Conservation (phyloP, 2,329 filamentous ascomycete genomes). For the Penicillium palitans region DNA sequence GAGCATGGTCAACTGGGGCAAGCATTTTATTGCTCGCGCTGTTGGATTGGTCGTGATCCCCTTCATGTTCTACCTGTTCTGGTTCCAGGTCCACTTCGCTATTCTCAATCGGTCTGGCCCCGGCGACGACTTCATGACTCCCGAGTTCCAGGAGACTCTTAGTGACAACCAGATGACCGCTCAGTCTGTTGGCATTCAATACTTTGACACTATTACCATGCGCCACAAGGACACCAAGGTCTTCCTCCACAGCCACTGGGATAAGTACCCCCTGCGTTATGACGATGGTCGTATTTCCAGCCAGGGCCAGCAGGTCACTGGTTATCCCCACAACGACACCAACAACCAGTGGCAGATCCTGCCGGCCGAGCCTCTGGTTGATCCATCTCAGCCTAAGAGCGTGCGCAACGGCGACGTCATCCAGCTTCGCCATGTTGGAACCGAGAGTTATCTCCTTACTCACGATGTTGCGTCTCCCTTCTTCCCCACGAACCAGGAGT, state of each 20-base stretch:
- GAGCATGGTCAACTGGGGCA: conserved; percentile 73
- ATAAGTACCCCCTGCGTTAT: conserved; percentile 88
- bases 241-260: conserved; percentile 89
- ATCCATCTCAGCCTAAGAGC: conserved; percentile 59
- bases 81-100: conserved; percentile 99
- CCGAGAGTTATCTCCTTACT: conserved; percentile 81
- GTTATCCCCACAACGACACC: conserved; percentile 96
- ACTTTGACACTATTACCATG: conserved; percentile 83
- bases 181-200: conserved; percentile 82
- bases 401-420: conserved; percentile 85
- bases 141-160: conserved; percentile 95
- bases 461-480: conserved; percentile 97
- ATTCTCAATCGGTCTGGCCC: conserved; percentile 86
- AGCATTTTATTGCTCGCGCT: conserved; percentile 87
- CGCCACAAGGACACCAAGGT: conserved; percentile 97
- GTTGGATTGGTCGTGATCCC: conserved; percentile 85
- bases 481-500: conserved; percentile 97
- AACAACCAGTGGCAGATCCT: conserved; percentile 98
- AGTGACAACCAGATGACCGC: conserved; percentile 92
- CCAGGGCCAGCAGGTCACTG: conserved; percentile 96
- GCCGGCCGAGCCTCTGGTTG: conserved; percentile 57
- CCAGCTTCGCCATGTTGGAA: conserved; percentile 81
- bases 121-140: conserved; percentile 98
- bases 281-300: conserved; percentile 97
- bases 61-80: conserved; percentile 98